phyloP scores from a whole-genome alignment of 2,329 filamentous ascomycete genomes.

The Fusarium sacchari region DNA sequence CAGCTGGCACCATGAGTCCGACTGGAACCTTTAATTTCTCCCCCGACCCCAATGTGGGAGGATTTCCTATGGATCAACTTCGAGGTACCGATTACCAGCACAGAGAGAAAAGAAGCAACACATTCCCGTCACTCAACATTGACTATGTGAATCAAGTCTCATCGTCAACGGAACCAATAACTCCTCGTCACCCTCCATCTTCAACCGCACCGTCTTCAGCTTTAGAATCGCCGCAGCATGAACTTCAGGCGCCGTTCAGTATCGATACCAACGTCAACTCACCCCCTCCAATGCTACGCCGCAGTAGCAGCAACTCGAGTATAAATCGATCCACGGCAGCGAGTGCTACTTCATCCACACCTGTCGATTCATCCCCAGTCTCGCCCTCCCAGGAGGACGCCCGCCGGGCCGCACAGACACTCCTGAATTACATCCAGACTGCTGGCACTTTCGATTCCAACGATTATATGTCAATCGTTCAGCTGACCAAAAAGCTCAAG shows the following conservation, averaged over 20 bases:
- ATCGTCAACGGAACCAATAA: constrained; percentile 55
- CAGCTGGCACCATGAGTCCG: constrained; percentile 77
- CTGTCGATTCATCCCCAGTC: constrained; percentile 65
- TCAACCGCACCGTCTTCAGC: constrained; percentile 62
- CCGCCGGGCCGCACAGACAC: constrained; percentile 79
- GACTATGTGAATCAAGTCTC: constrained; percentile 62
- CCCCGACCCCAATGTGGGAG: constrained; percentile 75
- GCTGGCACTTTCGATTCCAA: constrained; percentile 77
- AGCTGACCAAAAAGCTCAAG: constrained; percentile 86
- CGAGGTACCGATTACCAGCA: constrained; percentile 69
- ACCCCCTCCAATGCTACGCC: constrained; percentile 47
- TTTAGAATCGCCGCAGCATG: constrained; percentile 62
- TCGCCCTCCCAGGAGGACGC: constrained; percentile 89
- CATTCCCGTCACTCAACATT: constrained; percentile 78
- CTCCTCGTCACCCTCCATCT: constrained; percentile 60
- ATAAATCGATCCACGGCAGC: constrained; percentile 44
- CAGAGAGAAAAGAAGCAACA: constrained; percentile 79
- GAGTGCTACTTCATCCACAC: constrained; percentile 35
- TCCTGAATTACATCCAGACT: constrained; percentile 83
- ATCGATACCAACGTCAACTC: constrained; percentile 57
- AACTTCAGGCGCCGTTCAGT: constrained; percentile 55
- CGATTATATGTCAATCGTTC: constrained; percentile 81
- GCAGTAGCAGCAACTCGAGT: constrained; percentile 50
- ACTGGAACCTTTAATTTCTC: constrained; percentile 80
- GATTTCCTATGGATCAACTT: constrained; percentile 63